phyloP scores from a whole-genome alignment of 148 eudicot species.

The Polygonum aviculare region DNA sequence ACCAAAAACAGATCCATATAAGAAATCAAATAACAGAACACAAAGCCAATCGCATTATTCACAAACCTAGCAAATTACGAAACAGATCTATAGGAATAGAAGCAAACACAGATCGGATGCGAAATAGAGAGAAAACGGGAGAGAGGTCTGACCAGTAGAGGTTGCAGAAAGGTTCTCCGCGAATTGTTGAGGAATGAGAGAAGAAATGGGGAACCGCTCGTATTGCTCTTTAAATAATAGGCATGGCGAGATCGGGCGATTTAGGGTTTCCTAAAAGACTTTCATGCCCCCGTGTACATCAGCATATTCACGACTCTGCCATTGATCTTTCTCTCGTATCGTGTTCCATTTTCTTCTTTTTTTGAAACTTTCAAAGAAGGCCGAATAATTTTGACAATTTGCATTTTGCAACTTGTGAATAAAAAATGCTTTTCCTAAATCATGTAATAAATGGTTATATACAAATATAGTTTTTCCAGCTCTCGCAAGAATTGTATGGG shows the following conservation, averaged over 20 bases:
- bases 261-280: neutral
- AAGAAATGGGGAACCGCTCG: neutral
- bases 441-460: too few species aligned
- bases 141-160: slow-evolving; percentile 8
- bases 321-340: neutral
- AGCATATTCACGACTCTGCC: neutral
- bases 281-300: neutral
- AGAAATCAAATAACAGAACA: neutral
- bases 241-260: neutral
- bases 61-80: neutral
- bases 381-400: too few species aligned
- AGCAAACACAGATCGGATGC: neutral
- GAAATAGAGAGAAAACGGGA: neutral
- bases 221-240: neutral
- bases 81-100: neutral
- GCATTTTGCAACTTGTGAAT: neutral
- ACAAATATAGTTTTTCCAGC: too few species aligned
- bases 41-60: neutral
- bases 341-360: neutral
- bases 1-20: neutral
- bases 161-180: slow-evolving; percentile 4
- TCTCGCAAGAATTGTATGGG: too few species aligned
- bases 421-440: too few species aligned
- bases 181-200: neutral
- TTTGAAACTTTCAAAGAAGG: neutral